phyloP scores from a whole-genome alignment of 1,284 basidiomycete species.

The Neonothopanus nambi region DNA sequence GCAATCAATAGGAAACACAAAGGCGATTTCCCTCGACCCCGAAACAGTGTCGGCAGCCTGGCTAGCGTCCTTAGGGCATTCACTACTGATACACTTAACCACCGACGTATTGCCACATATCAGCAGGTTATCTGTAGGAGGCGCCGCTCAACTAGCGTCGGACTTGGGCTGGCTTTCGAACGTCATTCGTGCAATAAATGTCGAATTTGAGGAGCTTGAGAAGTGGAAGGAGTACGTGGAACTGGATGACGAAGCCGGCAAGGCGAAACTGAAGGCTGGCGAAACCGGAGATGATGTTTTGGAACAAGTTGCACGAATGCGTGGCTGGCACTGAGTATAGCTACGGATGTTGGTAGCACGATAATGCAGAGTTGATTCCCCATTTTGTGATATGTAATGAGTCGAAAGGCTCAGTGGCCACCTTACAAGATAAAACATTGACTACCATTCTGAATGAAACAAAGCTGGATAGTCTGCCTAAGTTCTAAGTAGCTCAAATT shows the following conservation, averaged over 20 bases:
- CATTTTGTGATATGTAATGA: too few species aligned
- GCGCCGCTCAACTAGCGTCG: slow-evolving; percentile 82
- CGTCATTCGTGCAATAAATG: slow-evolving; percentile 88
- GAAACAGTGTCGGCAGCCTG: slow-evolving; percentile 86
- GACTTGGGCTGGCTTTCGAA: slow-evolving; percentile 90
- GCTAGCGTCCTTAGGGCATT: slow-evolving; percentile 86
- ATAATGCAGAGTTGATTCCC: too few species aligned
- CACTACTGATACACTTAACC: slow-evolving; percentile 75
- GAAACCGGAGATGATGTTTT: slow-evolving; percentile 38
- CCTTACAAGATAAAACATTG: too few species aligned
- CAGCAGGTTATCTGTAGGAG: slow-evolving; percentile 56
- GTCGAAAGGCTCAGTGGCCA: too few species aligned
- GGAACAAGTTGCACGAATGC: slow-evolving; percentile 47
- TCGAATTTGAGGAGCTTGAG: slow-evolving; percentile 75
- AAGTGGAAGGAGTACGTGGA: slow-evolving; percentile 70
- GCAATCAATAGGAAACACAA: slow-evolving; percentile 35
- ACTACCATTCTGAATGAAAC: too few species aligned
- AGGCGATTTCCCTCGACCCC: slow-evolving; percentile 48
- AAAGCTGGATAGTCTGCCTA: too few species aligned
- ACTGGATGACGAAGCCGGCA: slow-evolving; percentile 59
- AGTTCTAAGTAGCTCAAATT: too few species aligned
- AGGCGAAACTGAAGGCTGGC: slow-evolving; percentile 34
- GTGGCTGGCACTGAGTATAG: slow-evolving; percentile 43
- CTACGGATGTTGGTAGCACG: neutral
- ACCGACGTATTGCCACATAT: slow-evolving; percentile 64